A percentile compares a stretch with the other conserved stretches of the same genome.
These are phyloP conservation scores for Penicillium sp. DNA, from an alignment of 2,329 filamentous ascomycete genomes.

Conservation along the genomic window DNA sequence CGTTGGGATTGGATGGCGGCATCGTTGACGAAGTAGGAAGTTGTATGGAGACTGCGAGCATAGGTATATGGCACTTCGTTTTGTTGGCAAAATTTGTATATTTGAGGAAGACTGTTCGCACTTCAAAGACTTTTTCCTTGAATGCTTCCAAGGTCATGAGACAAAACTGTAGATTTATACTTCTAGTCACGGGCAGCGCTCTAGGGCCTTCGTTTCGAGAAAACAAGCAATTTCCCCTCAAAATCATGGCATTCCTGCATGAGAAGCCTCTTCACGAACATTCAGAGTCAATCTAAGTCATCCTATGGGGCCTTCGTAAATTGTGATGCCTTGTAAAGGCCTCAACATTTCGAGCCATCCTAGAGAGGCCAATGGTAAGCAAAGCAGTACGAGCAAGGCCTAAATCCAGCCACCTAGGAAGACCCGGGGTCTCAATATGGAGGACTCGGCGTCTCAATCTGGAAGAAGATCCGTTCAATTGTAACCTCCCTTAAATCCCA, in stretches of 20 bases:
- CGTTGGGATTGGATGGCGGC: neutral
- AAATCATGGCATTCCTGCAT: conserved; percentile 4
- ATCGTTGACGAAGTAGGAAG: neutral
- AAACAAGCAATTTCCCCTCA: too few species aligned
- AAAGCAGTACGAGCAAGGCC: neutral
- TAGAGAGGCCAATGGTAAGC: neutral
- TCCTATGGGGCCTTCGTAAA: neutral
- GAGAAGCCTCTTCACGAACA: neutral
- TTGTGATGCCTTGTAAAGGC: neutral
- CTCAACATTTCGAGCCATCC: neutral
- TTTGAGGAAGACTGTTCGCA: neutral
- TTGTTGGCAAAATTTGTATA: neutral
- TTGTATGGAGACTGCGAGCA: neutral
- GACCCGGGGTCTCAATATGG: neutral
- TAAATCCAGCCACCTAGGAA: neutral
- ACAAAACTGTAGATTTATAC: neutral
- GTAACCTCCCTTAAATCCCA: too few species aligned
- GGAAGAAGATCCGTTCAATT: neutral
- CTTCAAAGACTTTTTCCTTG: neutral
- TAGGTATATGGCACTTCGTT: neutral
- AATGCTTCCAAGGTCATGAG: too few species aligned
- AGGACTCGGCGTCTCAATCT: neutral
- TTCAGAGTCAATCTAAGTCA: neutral
- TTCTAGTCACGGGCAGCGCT: neutral
- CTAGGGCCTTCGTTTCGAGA: neutral